Percentiles rank a stretch among this genome's conserved stretches.
These are phyloP conservation scores for Ceratocystis diversiconidia DNA, from an alignment of 2,329 filamentous ascomycete species.

Conservation along the genomic window DNA sequence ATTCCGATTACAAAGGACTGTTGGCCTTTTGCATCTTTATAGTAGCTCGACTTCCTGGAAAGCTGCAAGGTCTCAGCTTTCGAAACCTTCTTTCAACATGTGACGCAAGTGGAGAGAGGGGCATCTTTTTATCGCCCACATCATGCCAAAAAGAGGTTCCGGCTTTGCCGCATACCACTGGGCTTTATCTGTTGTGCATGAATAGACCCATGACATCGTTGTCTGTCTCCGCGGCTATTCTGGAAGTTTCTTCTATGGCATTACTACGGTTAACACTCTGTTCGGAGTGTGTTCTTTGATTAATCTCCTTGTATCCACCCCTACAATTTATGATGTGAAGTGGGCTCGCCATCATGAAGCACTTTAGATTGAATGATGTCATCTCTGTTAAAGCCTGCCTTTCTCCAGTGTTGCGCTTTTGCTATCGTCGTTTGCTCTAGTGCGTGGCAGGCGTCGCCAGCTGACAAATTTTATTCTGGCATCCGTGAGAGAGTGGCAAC, in stretches of 20 bases:
- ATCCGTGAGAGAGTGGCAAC: too few relatives aligned
- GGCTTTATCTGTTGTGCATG: too few relatives aligned
- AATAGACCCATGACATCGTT: background rate
- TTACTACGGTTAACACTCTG: too few relatives aligned
- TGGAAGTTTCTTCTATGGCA: background rate
- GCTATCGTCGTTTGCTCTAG: background rate
- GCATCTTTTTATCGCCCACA: background rate
- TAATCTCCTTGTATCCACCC: too few relatives aligned
- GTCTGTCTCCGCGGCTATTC: background rate
- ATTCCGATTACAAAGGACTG: too few relatives aligned
- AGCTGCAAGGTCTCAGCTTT: background rate
- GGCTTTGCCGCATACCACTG: background rate
- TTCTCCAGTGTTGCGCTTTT: background rate
- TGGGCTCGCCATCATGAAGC: too few relatives aligned
- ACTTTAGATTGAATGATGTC: too few relatives aligned
- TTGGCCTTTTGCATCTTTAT: background rate
- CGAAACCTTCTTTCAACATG: background rate
- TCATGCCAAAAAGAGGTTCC: background rate
- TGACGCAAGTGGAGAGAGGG: background rate
- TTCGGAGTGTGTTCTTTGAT: too few relatives aligned
- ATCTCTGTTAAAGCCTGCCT: too few relatives aligned
- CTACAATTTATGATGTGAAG: too few relatives aligned
- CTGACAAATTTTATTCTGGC: background rate
- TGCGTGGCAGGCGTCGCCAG: background rate
- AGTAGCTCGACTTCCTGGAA: background rate